Evolutionary conservation across 192 early-diverging fungal species (phyloP).

Genomic region (Umbelopsis vinacea): DNA sequence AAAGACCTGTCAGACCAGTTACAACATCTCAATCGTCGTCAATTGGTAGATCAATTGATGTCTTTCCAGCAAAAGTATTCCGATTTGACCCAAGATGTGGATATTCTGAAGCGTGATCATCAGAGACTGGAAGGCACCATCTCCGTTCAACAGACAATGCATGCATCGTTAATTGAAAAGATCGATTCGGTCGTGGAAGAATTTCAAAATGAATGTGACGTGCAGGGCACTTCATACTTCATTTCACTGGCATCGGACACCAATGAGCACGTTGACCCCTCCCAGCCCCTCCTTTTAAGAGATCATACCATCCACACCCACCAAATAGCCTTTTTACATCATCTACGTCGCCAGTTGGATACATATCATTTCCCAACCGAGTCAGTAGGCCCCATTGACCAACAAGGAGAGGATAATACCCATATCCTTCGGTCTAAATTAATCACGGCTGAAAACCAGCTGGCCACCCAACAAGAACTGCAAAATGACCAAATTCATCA

Average conservation of each 20-base stretch:
- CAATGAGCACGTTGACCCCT: background rate
- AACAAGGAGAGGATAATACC: background rate
- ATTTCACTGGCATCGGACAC: background rate
- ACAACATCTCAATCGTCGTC: background rate
- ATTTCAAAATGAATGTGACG: background rate
- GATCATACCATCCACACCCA: background rate
- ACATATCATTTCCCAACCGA: background rate
- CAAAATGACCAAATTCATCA: conserved; percentile 14
- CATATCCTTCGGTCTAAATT: background rate
- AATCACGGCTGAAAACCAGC: conserved; percentile 3
- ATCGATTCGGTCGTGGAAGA: background rate
- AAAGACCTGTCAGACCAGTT: background rate
- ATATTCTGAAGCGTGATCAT: background rate
- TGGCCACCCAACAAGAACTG: background rate
- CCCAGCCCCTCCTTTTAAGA: background rate
- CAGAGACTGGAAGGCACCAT: conserved; percentile 1
- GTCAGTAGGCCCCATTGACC: background rate
- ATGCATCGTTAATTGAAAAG: conserved; percentile 13
- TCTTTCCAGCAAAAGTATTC: background rate
- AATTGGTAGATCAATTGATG: background rate
- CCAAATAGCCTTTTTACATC: conserved; percentile 10
- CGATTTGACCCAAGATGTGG: conserved; percentile 1
- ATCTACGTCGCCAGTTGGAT: background rate
- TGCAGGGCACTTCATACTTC: background rate
- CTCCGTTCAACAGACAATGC: conserved; percentile 11